Percentiles rank a stretch among this genome's conserved stretches.
Evolutionary conservation across 176 grass and related monocot species (phyloP).

Genomic region (Sorghum bicolor): DNA sequence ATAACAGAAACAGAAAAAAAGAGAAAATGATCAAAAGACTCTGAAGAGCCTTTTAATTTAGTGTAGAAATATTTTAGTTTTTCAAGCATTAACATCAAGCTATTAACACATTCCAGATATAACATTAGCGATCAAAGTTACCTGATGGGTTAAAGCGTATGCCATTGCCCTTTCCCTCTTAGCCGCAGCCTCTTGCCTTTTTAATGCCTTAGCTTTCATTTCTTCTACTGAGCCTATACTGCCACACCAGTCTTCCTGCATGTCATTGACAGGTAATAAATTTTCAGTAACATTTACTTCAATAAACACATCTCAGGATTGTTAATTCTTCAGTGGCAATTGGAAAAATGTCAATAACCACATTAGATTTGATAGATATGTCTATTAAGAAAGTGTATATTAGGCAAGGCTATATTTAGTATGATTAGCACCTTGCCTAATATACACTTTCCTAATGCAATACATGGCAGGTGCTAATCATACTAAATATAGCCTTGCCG

Average conservation of each 20-base stretch:
- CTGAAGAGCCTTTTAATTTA: not conserved
- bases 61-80: not conserved
- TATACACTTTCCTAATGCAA: too few species aligned
- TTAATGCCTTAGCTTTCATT: slow-evolving; percentile 80
- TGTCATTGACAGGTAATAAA: not conserved
- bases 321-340: not conserved
- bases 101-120: not conserved
- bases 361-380: too few species aligned
- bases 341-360: not conserved
- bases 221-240: slow-evolving; percentile 73
- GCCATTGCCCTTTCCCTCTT: slow-evolving; percentile 95
- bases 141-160: slow-evolving; percentile 98
- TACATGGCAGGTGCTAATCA: too few species aligned
- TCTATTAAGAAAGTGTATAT: too few species aligned
- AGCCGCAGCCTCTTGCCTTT: slow-evolving; percentile 87
- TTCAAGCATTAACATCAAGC: not conserved
- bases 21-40: not conserved
- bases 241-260: slow-evolving; percentile 91
- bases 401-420: too few species aligned
- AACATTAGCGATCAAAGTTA: slow-evolving; percentile 13
- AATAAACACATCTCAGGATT: not conserved
- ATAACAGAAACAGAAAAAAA: not conserved
- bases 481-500: too few species aligned
- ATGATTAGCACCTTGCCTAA: too few species aligned
- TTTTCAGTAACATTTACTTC: not conserved